Conservation (phyloP, 345 rosid genomes). For the Rhodamnia argentea region DNA sequence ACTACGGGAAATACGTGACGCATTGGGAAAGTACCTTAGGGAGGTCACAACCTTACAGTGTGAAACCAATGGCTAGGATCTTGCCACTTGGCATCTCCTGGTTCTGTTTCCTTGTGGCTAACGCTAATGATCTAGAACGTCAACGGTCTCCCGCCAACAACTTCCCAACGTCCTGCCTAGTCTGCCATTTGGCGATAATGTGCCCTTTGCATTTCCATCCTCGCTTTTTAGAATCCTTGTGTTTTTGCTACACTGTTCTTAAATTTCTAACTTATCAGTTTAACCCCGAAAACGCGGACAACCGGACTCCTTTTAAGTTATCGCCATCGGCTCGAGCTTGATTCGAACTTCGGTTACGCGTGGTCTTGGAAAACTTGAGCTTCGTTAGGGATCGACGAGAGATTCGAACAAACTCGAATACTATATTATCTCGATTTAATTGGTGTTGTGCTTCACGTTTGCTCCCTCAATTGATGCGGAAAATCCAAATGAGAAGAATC, state of each 20-base stretch:
- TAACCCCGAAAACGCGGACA: not conserved
- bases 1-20: not conserved
- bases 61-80: not conserved
- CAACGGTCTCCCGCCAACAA: not conserved
- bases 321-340: no score
- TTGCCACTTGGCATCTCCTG: not conserved
- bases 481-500: no score
- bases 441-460: not conserved
- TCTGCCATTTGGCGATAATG: not conserved
- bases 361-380: no score
- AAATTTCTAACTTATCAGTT: not conserved
- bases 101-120: not conserved
- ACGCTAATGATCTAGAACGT: not conserved
- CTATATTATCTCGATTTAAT: rapidly evolving
- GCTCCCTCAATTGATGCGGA: not conserved
- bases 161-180: not conserved
- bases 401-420: no score
- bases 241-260: not conserved
- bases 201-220: not conserved
- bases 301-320: not conserved
- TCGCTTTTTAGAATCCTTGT: not conserved
- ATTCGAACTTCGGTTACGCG: no score
- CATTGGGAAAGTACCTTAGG: not conserved
- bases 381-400: no score
- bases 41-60: not conserved